A percentile compares a stretch with the other conserved stretches of the same genome.
Evolutionary conservation across 2,329 filamentous ascomycete genomes (phyloP).

Genomic region (Sarocladiaceae sp.): DNA sequence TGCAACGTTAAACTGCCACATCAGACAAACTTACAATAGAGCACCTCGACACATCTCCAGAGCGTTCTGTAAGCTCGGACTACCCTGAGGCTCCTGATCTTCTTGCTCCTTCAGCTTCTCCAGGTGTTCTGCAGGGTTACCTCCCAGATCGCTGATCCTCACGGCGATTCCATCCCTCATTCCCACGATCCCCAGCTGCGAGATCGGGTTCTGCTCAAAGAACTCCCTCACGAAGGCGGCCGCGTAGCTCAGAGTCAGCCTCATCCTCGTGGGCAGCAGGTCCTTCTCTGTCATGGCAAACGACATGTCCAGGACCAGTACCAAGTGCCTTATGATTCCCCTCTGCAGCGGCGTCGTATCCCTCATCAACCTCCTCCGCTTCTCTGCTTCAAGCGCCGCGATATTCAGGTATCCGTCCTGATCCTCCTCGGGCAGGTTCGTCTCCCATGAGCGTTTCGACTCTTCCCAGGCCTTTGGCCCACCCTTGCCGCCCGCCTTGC

Average conservation of each 20-base stretch:
- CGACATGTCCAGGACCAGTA: conserved; percentile 86
- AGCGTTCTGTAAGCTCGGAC: conserved; percentile 84
- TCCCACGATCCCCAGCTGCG: conserved; percentile 84
- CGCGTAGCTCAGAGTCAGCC: conserved; percentile 75
- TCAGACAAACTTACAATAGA: conserved; percentile 56
- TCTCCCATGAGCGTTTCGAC: conserved; percentile 64
- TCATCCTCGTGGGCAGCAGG: conserved; percentile 78
- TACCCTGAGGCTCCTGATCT: conserved; percentile 62
- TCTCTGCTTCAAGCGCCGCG: conserved; percentile 74
- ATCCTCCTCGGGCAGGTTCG: conserved; percentile 60
- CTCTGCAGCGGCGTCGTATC: conserved; percentile 94
- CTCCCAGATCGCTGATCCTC: conserved; percentile 80
- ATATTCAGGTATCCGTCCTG: conserved; percentile 74
- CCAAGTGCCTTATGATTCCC: conserved; percentile 93
- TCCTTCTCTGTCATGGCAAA: conserved; percentile 95
- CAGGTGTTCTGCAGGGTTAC: conserved; percentile 85
- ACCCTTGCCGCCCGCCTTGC: conserved; percentile 27
- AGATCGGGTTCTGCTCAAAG: conserved; percentile 98
- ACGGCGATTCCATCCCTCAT: conserved; percentile 90
- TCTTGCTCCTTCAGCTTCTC: conserved; percentile 64
- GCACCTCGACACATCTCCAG: conserved; percentile 90
- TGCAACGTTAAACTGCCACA: not conserved
- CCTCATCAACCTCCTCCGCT: conserved; percentile 72
- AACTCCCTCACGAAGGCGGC: conserved; percentile 87
- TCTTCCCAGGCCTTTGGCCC: conserved; percentile 58